Evolutionary conservation across 352 stramenopile genomes (phyloP).

Genomic region (Pythium chondricola): DNA sequence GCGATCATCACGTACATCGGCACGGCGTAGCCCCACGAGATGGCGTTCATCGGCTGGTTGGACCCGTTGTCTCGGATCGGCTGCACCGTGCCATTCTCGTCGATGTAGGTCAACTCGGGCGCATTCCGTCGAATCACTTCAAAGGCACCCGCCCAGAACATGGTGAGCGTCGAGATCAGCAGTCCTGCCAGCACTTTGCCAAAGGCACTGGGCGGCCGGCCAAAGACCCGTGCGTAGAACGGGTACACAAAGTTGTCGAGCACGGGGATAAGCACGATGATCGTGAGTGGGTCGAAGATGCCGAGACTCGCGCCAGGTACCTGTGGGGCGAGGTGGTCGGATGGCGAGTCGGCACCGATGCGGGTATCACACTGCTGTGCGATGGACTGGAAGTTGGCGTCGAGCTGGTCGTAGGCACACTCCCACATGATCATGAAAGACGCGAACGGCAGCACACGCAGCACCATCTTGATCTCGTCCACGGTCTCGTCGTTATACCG

Average conservation of each 20-base stretch:
- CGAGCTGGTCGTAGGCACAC: constrained; percentile 80
- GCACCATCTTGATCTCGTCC: constrained; percentile 83
- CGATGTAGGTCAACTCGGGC: constrained; percentile 30
- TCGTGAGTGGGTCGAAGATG: constrained; percentile 84
- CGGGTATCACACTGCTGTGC: constrained; percentile 80
- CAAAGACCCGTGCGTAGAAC: constrained; percentile 43
- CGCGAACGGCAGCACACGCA: constrained; percentile 79
- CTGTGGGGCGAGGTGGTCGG: constrained; percentile 33
- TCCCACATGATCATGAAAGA: constrained; percentile 90
- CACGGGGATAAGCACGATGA: constrained; percentile 72
- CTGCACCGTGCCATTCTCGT: constrained; percentile 15
- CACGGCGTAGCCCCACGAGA: constrained; percentile 74
- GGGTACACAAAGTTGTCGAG: constrained; percentile 75
- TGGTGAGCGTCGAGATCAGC: constrained; percentile 69
- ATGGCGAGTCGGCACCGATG: constrained; percentile 25
- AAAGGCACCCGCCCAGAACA: constrained; percentile 83
- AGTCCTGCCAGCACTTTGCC: constrained; percentile 77
- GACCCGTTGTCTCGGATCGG: constrained; percentile 53
- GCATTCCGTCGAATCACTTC: constrained; percentile 63
- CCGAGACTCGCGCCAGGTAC: constrained; percentile 71
- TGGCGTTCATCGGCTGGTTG: constrained; percentile 70
- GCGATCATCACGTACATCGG: constrained; percentile 80
- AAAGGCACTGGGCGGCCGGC: constrained; percentile 59
- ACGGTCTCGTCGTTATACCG: constrained; percentile 78
- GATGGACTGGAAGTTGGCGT: constrained; percentile 86